Evolutionary conservation across 2,329 filamentous ascomycete species (phyloP), one percentile per base, ranked within the genome.

Genomic region (Chalaropsis ovoidea): DNA sequence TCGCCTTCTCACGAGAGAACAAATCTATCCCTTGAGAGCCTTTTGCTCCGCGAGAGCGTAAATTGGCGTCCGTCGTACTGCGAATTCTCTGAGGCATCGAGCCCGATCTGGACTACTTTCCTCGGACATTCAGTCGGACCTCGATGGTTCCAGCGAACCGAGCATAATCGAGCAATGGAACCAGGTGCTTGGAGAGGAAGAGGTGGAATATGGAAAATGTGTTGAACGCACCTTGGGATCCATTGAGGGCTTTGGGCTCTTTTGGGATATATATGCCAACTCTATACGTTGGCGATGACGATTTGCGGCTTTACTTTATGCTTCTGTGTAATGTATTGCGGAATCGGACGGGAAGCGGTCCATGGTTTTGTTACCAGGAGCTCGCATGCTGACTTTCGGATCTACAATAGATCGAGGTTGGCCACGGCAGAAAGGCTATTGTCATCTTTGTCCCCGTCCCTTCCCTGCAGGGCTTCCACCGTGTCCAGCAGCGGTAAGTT

Each of bases 371-470:
- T 15, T 75, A 83, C 82, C 82, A 85, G 84, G 84, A 87, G 84
- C 82, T 87, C 84, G 85, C 84, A 85, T 84, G 85, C 85, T 87
- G 84, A 87, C 82, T 86, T 82, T 80, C 72, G 72, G 79, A 80
- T 85, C 82, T 83, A 74, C 71, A 78, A 75, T 82, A 99, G 94
- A 94, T 99, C 85, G 94, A 99, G 86, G 93, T 97, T 83, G 94
- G 94, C 85, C 92, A 97, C 85, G 94, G 94, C 87, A 96, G 96
- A 87, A 99, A 97, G 89, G 94, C 94, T 78, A 94, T 99, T 84
- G 93, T 96, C 86, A 95, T 99, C 89, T 99, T 99, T 89, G 94
- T 99, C 86, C 94, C 94, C 79, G 94, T 99, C 80, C 94, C 94
- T 82, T 90, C 95, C 81, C 90, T 99, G 79, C 84, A 87, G 80